Evolutionary conservation across 331 rosid species (phyloP).

Genomic region (Saraca asoca): DNA sequence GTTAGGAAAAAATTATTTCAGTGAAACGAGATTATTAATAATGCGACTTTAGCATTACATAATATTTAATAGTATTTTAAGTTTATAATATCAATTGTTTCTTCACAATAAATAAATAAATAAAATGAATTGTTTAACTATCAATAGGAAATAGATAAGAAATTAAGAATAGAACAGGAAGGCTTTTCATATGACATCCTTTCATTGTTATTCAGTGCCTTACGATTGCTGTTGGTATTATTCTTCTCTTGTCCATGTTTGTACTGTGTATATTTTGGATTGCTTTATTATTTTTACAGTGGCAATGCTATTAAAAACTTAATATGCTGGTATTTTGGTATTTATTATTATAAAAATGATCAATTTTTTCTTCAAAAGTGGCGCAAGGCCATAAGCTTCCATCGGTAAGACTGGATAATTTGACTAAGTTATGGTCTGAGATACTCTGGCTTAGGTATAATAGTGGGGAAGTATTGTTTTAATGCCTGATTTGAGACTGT

Average conservation of each 20-base stretch:
- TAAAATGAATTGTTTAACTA: too few relatives aligned
- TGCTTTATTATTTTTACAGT: not conserved
- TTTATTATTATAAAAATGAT: not conserved
- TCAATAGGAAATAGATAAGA: too few relatives aligned
- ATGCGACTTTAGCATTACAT: too few relatives aligned
- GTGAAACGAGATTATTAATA: too few relatives aligned
- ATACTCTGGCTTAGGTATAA: not conserved
- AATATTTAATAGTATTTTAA: too few relatives aligned
- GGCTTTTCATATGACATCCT: not conserved
- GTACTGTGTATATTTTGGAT: not conserved
- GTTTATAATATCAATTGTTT: too few relatives aligned
- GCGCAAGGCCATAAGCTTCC: not conserved
- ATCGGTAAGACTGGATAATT: not conserved
- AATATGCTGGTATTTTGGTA: not conserved
- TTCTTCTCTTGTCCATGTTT: not conserved
- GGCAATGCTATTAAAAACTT: not conserved
- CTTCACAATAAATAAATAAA: too few relatives aligned
- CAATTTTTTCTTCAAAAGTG: not conserved
- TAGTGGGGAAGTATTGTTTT: slow-evolving; percentile 23
- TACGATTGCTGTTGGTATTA: not conserved
- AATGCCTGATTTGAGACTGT: slow-evolving; percentile 15
- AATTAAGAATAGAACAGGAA: not conserved
- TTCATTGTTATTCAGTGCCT: not conserved
- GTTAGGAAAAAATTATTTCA: too few relatives aligned
- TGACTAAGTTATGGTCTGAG: not conserved